A percentile compares a stretch with the other conserved stretches of the same genome.
These are phyloP conservation scores for Nicotiana attenuata DNA, from an alignment of 257 asterid genomes.

Conservation along the genomic window DNA sequence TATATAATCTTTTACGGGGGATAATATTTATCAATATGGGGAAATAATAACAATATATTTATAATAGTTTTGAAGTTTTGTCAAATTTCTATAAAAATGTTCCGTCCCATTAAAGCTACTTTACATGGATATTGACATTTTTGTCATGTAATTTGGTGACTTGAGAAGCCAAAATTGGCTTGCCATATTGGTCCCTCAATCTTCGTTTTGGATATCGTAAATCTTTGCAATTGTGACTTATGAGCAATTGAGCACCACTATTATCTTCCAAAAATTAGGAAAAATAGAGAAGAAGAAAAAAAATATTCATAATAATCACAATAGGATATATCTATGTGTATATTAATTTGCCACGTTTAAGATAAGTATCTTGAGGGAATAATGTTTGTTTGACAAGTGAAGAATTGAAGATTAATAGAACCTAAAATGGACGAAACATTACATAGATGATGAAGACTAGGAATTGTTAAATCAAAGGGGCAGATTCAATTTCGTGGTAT, in stretches of 20 bases:
- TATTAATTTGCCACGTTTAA: background rate
- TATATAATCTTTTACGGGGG: too few relatives aligned
- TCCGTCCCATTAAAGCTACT: background rate
- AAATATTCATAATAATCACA: background rate
- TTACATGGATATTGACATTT: conserved; percentile 3
- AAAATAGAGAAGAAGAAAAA: background rate
- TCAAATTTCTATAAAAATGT: too few relatives aligned
- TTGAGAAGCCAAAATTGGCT: background rate
- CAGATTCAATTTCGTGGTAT: too few relatives aligned
- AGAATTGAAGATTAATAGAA: background rate
- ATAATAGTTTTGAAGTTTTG: too few relatives aligned
- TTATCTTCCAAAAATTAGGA: background rate
- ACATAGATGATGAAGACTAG: too few relatives aligned
- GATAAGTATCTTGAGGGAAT: background rate
- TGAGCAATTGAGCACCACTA: background rate
- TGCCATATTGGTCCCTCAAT: background rate
- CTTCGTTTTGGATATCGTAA: background rate
- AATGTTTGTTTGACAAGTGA: background rate
- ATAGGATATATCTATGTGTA: background rate
- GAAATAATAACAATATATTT: too few relatives aligned
- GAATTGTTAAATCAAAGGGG: too few relatives aligned
- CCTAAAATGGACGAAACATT: too few relatives aligned
- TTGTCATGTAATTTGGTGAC: background rate
- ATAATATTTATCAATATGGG: too few relatives aligned
- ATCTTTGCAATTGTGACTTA: background rate